Conservation (phyloP, 2,329 filamentous ascomycete species). For the Rutstroemia sp. region DNA sequence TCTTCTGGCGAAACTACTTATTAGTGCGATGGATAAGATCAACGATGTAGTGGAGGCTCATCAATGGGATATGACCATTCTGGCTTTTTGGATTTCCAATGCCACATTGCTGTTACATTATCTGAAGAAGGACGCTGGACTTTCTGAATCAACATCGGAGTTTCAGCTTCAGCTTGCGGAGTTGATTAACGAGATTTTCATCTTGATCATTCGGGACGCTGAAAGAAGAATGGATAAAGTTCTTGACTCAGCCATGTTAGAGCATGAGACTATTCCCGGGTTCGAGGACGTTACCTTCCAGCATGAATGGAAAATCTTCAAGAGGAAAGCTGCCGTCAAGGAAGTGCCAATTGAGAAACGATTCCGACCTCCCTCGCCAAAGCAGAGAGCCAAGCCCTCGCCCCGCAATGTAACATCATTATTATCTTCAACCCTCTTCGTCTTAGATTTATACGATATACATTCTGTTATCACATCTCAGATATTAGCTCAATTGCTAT, state of each 20-base stretch:
- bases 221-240: conserved; percentile 96
- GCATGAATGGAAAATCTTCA: conserved; percentile 97
- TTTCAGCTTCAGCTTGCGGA: conserved; percentile 93
- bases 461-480: conserved; percentile 94
- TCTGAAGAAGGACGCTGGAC: conserved; percentile 82
- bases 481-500: conserved; percentile 84
- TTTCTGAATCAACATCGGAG: conserved; percentile 73
- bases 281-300: conserved; percentile 97
- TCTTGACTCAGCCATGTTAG: conserved; percentile 85
- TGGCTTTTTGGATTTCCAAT: conserved; percentile 98
- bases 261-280: conserved; percentile 95
- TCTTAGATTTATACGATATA: conserved; percentile 96
- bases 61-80: conserved; percentile 99
- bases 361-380: conserved; percentile 86
- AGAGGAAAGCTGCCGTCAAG: conserved; percentile 82
- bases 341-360: conserved; percentile 86
- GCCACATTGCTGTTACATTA: conserved; percentile 93
- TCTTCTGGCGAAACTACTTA: conserved; percentile 70
- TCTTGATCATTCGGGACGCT: conserved; percentile 91
- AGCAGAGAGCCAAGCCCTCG: conserved; percentile 83
- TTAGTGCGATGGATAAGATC: conserved; percentile 89
- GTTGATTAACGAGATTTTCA: conserved; percentile 96
- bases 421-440: conserved; percentile 90
- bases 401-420: conserved; percentile 94
- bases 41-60: conserved; percentile 92